Evolutionary conservation across 805 yeast species (phyloP), one percentile per base, ranked within the genome.

Genomic region (Ogataea angusta): DNA sequence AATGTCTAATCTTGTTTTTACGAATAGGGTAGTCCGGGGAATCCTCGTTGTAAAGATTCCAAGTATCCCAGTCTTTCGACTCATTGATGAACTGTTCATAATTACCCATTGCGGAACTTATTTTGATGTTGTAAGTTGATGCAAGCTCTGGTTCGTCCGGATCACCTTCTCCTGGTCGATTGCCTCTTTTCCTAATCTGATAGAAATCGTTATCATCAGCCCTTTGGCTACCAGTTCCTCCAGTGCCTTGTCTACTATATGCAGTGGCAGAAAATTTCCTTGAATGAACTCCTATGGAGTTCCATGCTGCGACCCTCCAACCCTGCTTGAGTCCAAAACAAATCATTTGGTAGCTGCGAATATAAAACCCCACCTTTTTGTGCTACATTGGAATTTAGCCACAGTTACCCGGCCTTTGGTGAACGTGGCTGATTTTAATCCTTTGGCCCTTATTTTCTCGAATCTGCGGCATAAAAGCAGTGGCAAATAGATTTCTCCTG

Each of bases 1-100:
- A 87, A 61, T 85, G 95, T 64, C 95, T 80, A 59, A 86, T 80
- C 62, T 85, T 73, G 15, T 68, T 63, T 51, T 66, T 66, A 43
- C 64, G 54, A 15, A 60, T 54, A 9, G 60, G 59, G 38, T 46
- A 62, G 32, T 64, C 67, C 9, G 69, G 67, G 7, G 66, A 57
- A 50, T 65, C 68, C 42, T 54, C 63, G 38, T 61, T 61, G 36
- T 43, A 42, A 27, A 64, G 44, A 34, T 59, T 53, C 68, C 68
- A 65, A 10, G 64, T 57, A 40, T 64, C 68, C 60, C 59, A 58
- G 27, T 59, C 47, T 30, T 56, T 53, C 8, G 66, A 53, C 19
- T 63, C 66, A 18, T 57, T 48, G 33, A 59, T 49, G 34, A 63
- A 64, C 23, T 65, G 60, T 7, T 56, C 58, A 37, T 64, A 64